Percentiles rank a stretch among this genome's conserved stretches.
Evolutionary conservation across 495 filamentous ascomycete species (phyloP).

Genomic region (Paragyromitra xinjiangensis): DNA sequence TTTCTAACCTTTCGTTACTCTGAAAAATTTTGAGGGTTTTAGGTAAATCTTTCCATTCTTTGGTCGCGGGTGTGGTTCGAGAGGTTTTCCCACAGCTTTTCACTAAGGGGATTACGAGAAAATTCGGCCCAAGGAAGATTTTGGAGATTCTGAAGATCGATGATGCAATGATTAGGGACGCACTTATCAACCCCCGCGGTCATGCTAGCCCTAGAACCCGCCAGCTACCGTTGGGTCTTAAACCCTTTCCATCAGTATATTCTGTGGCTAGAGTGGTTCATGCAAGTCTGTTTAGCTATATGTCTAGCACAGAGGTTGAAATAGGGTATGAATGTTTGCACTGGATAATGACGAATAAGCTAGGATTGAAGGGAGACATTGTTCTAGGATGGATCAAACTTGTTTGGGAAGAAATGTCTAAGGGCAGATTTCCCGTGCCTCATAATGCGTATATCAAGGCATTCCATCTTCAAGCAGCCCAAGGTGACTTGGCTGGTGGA

Average conservation of each 20-base stretch:
- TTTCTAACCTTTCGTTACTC: background rate
- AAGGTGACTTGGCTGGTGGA: background rate
- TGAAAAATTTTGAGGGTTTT: background rate
- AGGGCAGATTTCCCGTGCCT: slow-evolving; percentile 11
- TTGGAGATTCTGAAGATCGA: background rate
- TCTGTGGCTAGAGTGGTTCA: slow-evolving; percentile 28
- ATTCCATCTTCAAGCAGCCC: slow-evolving; percentile 8
- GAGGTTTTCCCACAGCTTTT: background rate
- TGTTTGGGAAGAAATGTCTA: slow-evolving; percentile 22
- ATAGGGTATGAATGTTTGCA: slow-evolving; percentile 25
- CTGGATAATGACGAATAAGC: slow-evolving; percentile 10
- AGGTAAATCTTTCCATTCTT: slow-evolving; percentile 7
- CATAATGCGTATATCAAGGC: slow-evolving; percentile 49
- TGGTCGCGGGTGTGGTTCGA: background rate
- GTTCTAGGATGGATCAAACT: slow-evolving; percentile 23
- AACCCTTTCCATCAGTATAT: slow-evolving; percentile 6
- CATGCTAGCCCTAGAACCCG: background rate
- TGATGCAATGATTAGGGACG: background rate
- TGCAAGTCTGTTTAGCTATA: slow-evolving; percentile 28
- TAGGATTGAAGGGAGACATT: slow-evolving; percentile 26
- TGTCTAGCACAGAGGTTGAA: slow-evolving; percentile 5
- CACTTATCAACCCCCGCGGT: slow-evolving; percentile 6
- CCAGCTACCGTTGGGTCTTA: background rate
- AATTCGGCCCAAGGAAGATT: background rate
- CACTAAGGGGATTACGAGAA: background rate